A percentile compares a stretch with the other conserved stretches of the same genome.
phyloP scores from a whole-genome alignment of 352 stramenopile genomes.

The Globisporangium rhizosaccharum region DNA sequence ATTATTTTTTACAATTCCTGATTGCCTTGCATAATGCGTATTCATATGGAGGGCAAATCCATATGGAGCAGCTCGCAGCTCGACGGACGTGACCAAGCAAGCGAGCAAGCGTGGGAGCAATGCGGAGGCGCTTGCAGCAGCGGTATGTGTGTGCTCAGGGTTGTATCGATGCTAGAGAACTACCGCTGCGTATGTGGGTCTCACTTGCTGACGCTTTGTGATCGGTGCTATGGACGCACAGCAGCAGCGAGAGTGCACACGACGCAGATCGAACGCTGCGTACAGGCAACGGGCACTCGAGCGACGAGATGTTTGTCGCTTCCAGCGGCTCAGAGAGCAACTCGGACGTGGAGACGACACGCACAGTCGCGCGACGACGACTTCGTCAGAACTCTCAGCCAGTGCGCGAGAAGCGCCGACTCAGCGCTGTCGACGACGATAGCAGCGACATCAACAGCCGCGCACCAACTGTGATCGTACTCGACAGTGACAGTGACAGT shows the following conservation, averaged over 20 bases:
- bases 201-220: neutral
- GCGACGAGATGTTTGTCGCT: slow-evolving; percentile 6
- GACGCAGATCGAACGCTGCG: neutral
- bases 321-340: slow-evolving; percentile 5
- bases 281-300: no score
- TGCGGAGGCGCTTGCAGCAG: slow-evolving; percentile 7
- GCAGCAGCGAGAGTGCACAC: neutral
- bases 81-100: neutral
- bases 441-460: no score
- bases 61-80: neutral
- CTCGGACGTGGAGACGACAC: neutral
- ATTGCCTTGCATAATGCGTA: no score
- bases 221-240: neutral
- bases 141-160: neutral
- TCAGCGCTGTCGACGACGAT: neutral
- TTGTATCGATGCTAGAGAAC: neutral
- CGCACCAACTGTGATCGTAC: neutral
- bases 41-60: no score
- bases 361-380: neutral
- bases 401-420: slow-evolving; percentile 1
- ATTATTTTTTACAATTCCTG: no score
- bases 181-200: neutral
- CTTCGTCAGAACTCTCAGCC: slow-evolving; percentile 2
- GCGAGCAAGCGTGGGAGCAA: neutral
- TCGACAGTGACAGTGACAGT: slow-evolving; percentile 17